Percentiles rank a stretch among this genome's conserved stretches.
phyloP scores from a whole-genome alignment of 495 filamentous ascomycete genomes.

The Hypoxylon intermedium region DNA sequence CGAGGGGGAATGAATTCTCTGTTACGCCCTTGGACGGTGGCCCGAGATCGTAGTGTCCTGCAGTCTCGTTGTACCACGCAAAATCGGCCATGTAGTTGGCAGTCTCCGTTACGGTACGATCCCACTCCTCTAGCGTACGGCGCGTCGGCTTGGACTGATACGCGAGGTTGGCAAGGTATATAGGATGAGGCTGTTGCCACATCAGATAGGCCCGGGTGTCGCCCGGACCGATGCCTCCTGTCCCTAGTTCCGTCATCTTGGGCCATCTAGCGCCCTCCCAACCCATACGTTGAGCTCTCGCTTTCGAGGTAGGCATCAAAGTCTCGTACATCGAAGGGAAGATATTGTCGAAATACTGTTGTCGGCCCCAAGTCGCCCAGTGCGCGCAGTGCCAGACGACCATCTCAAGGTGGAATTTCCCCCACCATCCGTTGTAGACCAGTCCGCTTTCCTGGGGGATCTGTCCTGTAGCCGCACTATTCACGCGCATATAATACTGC shows the following conservation, averaged over 20 bases:
- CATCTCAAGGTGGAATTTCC: constrained; percentile 39
- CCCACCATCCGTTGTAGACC: constrained; percentile 55
- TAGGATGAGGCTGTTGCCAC: constrained; percentile 54
- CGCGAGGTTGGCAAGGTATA: constrained; percentile 51
- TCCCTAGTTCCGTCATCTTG: constrained; percentile 56
- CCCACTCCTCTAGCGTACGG: constrained; percentile 48
- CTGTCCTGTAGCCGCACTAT: constrained; percentile 43
- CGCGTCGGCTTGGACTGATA: constrained; percentile 43
- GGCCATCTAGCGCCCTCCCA: constrained; percentile 53
- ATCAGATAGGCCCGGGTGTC: constrained; percentile 51
- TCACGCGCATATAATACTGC: constrained; percentile 59
- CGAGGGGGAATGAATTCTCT: constrained; percentile 49
- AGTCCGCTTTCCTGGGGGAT: constrained; percentile 50
- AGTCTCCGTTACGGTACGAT: constrained; percentile 42
- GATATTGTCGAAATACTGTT: constrained; percentile 43
- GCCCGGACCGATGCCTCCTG: constrained; percentile 53
- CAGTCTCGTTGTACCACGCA: constrained; percentile 48
- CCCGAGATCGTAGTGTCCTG: constrained; percentile 51
- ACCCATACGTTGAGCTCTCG: constrained; percentile 49
- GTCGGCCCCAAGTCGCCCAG: constrained; percentile 52
- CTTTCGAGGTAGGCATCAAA: constrained; percentile 49
- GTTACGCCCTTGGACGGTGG: constrained; percentile 51
- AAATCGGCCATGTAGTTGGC: constrained; percentile 52
- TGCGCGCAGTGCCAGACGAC: constrained; percentile 53
- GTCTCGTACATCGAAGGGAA: constrained; percentile 50